phyloP scores from a whole-genome alignment of 2,329 filamentous ascomycete genomes.

The Acarospora socialis region DNA sequence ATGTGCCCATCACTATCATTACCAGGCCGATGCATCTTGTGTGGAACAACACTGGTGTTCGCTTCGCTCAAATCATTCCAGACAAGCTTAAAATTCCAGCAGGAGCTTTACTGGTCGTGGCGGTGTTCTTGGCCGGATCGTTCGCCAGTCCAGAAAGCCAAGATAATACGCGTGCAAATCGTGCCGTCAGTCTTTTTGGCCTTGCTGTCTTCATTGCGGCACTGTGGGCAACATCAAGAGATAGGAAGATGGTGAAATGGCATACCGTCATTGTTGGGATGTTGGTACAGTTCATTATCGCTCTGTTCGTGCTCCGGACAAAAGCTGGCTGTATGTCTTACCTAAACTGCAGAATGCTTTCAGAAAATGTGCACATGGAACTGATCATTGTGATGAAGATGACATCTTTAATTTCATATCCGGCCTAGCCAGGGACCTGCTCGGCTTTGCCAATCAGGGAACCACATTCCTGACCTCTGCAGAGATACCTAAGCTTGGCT shows the following conservation, averaged over 20 bases:
- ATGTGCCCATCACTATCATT: conserved; percentile 53
- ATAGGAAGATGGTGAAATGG: conserved; percentile 42
- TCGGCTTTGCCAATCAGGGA: conserved; percentile 63
- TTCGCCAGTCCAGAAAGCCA: conserved; percentile 56
- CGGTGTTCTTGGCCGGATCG: conserved; percentile 61
- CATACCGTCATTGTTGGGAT: conserved; percentile 79
- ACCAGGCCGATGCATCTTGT: conserved; percentile 50
- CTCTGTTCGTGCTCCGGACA: conserved; percentile 75
- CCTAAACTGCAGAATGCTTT: conserved; percentile 12
- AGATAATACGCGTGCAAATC: conserved; percentile 68
- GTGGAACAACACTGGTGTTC: conserved; percentile 52
- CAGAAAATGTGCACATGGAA: conserved; percentile 4
- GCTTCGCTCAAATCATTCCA: conserved; percentile 48
- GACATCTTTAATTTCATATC: conserved; percentile 90
- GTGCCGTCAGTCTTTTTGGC: conserved; percentile 68
- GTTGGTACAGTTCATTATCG: conserved; percentile 75
- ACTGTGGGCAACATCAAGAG: conserved; percentile 56
- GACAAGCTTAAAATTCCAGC: conserved; percentile 48
- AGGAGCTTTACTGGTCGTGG: conserved; percentile 50
- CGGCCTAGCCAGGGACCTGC: conserved; percentile 53
- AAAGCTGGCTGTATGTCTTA: conserved; percentile 44
- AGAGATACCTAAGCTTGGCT: conserved; percentile 30
- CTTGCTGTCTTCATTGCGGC: conserved; percentile 52
- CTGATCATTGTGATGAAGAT: conserved; percentile 20
- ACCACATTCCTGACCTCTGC: conserved; percentile 54